A percentile compares a stretch with the other conserved stretches of the same genome.
Evolutionary conservation across 257 asterid genomes (phyloP).

Genomic region (Verbascum thapsus): DNA sequence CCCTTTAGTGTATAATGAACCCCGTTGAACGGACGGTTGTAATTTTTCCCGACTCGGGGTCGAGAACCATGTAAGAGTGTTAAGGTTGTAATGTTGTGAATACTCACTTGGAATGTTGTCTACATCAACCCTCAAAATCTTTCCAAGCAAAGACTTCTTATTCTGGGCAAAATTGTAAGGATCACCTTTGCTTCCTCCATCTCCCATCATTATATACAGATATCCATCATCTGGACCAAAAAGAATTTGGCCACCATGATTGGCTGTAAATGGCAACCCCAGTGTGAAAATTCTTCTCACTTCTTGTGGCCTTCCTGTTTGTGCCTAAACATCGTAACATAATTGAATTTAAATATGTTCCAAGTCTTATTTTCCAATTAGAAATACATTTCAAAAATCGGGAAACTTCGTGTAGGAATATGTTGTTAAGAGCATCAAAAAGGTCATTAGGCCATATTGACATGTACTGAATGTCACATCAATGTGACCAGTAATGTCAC

Average conservation of each 20-base stretch:
- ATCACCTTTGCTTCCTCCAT: constrained; percentile 86
- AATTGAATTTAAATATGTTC: background rate
- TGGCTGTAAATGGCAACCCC: constrained; percentile 71
- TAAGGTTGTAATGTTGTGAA: no score
- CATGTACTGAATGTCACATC: no score
- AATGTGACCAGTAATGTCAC: no score
- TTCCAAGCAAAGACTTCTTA: constrained; percentile 85
- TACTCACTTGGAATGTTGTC: constrained; percentile 73
- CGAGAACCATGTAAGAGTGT: no score
- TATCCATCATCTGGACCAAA: constrained; percentile 85
- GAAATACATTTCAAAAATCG: no score
- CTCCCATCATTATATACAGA: constrained; percentile 84
- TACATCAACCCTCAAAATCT: constrained; percentile 79
- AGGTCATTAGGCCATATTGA: no score
- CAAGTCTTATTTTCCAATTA: background rate
- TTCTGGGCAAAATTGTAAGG: constrained; percentile 83
- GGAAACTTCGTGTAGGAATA: no score
- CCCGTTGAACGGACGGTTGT: no score
- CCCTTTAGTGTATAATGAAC: no score
- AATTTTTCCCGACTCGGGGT: no score
- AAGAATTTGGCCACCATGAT: constrained; percentile 91
- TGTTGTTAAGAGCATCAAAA: no score
- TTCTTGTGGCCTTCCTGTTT: constrained; percentile 59
- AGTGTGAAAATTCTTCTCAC: constrained; percentile 75
- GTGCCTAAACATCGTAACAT: constrained; percentile 46